phyloP scores from a whole-genome alignment of 345 rosid genomes.

The Sisymbrium altissimum region DNA sequence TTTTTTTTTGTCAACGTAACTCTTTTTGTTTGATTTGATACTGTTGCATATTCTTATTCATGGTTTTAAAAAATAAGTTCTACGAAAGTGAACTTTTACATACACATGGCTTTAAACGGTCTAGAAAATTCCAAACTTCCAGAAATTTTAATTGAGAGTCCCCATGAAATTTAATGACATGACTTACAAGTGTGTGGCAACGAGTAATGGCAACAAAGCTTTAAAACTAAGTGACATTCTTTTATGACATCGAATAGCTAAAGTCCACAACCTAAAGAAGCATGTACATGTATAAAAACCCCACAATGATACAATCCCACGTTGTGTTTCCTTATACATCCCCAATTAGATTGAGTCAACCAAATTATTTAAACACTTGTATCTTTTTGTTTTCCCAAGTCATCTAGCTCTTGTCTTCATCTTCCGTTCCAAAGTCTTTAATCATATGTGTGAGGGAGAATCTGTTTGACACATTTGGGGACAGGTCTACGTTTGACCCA shows the following conservation, averaged over 20 bases:
- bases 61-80: neutral
- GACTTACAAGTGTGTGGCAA: constrained; percentile 21
- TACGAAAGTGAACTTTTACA: neutral
- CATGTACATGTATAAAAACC: constrained; percentile 12
- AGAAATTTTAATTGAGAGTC: neutral
- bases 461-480: constrained; percentile 51
- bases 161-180: constrained; percentile 16
- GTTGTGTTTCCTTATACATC: constrained; percentile 16
- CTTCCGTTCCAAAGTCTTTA: constrained; percentile 32
- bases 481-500: constrained; percentile 60
- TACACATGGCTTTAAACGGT: neutral
- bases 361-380: neutral
- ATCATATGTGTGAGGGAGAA: constrained; percentile 36
- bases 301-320: constrained; percentile 4
- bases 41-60: neutral
- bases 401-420: constrained; percentile 45
- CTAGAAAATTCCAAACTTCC: constrained; percentile 5
- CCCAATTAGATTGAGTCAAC: constrained; percentile 20
- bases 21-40: neutral
- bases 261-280: constrained; percentile 4
- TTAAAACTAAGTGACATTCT: neutral
- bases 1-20: no score
- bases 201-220: constrained; percentile 22
- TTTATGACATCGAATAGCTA: constrained; percentile 7
- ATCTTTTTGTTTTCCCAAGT: constrained; percentile 32